phyloP scores from a whole-genome alignment of 495 filamentous ascomycete genomes.

The Bombardia bombarda region DNA sequence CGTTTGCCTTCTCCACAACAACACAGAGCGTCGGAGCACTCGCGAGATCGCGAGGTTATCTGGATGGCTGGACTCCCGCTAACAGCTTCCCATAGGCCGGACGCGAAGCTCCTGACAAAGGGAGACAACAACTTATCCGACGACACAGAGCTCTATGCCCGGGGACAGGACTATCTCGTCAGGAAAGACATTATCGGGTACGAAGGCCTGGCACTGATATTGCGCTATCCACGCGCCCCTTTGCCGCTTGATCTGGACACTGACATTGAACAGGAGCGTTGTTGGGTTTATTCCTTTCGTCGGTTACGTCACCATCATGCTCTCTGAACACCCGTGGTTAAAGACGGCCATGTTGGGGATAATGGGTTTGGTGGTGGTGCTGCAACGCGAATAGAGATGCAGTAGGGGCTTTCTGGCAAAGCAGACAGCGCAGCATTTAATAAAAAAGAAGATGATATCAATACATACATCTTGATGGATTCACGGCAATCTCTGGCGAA shows the following conservation, averaged over 20 bases:
- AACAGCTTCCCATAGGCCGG: slow-evolving; percentile 19
- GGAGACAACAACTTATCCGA: slow-evolving; percentile 94
- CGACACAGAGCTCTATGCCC: slow-evolving; percentile 83
- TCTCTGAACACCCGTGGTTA: slow-evolving; percentile 94
- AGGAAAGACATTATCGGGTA: slow-evolving; percentile 82
- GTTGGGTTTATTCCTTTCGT: slow-evolving; percentile 92
- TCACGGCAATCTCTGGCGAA: no score
- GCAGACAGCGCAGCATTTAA: no score
- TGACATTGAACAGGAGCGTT: slow-evolving; percentile 48
- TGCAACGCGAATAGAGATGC: slow-evolving; percentile 73
- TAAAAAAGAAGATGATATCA: no score
- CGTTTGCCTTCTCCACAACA: slow-evolving; percentile 24
- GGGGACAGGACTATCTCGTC: slow-evolving; percentile 75
- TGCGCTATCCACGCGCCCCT: no score
- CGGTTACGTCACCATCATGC: slow-evolving; percentile 94
- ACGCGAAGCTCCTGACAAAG: slow-evolving; percentile 77
- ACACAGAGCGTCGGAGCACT: not conserved
- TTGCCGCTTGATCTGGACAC: not conserved
- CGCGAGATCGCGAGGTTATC: not conserved
- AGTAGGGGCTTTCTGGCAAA: no score
- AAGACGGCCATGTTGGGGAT: slow-evolving; percentile 90
- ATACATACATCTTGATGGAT: no score
- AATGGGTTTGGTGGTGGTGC: slow-evolving; percentile 90
- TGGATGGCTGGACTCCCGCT: no score
- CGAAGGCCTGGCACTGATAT: not conserved